These are phyloP conservation scores for Penicillium turbatum DNA, from an alignment of 495 filamentous ascomycete genomes.

Conservation along the genomic window DNA sequence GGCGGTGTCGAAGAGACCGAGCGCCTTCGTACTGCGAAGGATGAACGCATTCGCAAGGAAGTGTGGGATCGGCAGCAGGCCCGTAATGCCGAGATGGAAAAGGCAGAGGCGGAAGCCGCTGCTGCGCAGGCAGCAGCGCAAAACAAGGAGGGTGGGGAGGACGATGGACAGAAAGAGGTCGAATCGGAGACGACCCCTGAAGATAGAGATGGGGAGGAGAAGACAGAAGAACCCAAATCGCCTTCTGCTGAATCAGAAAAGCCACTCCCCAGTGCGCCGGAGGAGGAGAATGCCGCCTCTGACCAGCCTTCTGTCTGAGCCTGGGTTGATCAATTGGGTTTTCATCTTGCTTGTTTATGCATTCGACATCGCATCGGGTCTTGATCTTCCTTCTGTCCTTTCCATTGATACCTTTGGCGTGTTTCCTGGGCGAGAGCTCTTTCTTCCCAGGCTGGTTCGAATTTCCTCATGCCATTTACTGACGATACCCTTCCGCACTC, in stretches of 20 bases:
- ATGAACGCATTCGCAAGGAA: constrained; percentile 81
- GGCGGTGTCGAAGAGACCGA: constrained; percentile 94
- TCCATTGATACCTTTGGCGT: constrained; percentile 20
- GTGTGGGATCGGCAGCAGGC: constrained; percentile 70
- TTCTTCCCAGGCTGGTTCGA: constrained; percentile 1
- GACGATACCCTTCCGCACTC: constrained; percentile 29
- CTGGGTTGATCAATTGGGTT: not conserved
- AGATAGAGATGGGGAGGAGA: constrained; percentile 3
- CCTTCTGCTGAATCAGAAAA: constrained; percentile 5
- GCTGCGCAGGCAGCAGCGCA: constrained; percentile 17
- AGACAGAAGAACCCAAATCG: constrained; percentile 5
- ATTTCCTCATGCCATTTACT: constrained; percentile 21
- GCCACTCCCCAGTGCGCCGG: not conserved
- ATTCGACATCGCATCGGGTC: constrained; percentile 4
- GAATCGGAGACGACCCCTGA: constrained; percentile 3
- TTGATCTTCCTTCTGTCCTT: constrained; percentile 3
- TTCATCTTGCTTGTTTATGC: constrained; percentile 4
- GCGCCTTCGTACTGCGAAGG: constrained; percentile 74
- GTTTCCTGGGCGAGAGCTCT: constrained; percentile 12
- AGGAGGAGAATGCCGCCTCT: not conserved
- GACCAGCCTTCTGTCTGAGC: not conserved
- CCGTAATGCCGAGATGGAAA: constrained; percentile 43
- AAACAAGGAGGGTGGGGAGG: constrained; percentile 16
- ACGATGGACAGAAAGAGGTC: not conserved
- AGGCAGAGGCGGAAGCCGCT: constrained; percentile 23